phyloP scores from a whole-genome alignment of 2,329 filamentous ascomycete species.

The Tothia fuscella region DNA sequence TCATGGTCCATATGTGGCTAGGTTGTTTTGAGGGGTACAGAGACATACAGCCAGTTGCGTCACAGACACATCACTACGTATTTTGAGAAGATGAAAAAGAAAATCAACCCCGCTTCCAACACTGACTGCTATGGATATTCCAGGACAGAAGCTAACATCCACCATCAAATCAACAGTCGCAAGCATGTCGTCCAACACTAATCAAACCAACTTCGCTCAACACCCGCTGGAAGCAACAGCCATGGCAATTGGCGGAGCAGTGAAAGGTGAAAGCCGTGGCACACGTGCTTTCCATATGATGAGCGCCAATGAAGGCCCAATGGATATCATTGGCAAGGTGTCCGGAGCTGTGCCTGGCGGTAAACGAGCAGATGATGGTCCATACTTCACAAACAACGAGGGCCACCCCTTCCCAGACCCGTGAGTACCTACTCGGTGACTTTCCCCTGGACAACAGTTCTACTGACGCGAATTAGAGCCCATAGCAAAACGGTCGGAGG shows the following conservation, averaged over 20 bases:
- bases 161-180: background rate
- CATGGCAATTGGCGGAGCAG: constrained; percentile 28
- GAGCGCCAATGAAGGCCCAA: constrained; percentile 40
- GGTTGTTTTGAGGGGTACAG: too few relatives aligned
- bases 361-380: constrained; percentile 36
- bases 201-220: constrained; percentile 22
- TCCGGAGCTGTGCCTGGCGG: constrained; percentile 34
- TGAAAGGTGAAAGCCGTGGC: constrained; percentile 26
- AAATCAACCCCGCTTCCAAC: too few relatives aligned
- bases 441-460: background rate
- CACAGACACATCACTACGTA: too few relatives aligned
- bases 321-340: constrained; percentile 39
- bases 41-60: too few relatives aligned
- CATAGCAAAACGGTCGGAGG: constrained; percentile 44
- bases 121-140: constrained; percentile 7
- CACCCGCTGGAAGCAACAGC: constrained; percentile 32
- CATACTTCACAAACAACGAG: constrained; percentile 45
- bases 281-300: constrained; percentile 30
- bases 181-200: constrained; percentile 16
- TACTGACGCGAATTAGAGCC: constrained; percentile 14
- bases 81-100: too few relatives aligned
- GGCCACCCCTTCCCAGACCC: constrained; percentile 40
- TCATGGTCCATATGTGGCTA: too few relatives aligned
- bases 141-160: constrained; percentile 3
- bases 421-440: constrained; percentile 20